Evolutionary conservation across 2,329 filamentous ascomycete species (phyloP), one percentile per base, ranked within the genome.

Genomic region (Fusarium secorum): DNA sequence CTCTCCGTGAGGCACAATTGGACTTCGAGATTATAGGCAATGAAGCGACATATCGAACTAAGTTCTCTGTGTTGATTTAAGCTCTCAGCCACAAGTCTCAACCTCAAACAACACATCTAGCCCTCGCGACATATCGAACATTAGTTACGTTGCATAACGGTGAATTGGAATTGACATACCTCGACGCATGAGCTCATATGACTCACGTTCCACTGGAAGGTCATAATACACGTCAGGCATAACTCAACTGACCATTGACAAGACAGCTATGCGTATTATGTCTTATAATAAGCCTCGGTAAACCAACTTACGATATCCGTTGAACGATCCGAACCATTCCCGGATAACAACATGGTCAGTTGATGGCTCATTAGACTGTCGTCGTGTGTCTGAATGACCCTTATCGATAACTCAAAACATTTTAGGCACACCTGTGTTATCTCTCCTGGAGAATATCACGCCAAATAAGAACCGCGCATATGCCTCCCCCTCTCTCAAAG

Each of bases 1-100:
- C 10, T 7, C 8, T n/a, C 2, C 7, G 0, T 5, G 4, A n/a
- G 18, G 11, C 7, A 4, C 2, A 18, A 18, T 32, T 18, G n/a
- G n/a, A 0, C 11, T 17, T 18, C 11, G 2, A 22, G 7, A 1
- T 3, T 17, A 3, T 0, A n/a, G 9, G 26, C 13, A 20, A 13
- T 26, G 17, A 20, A 45, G 24, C 11, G 11, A 20, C 5, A 26
- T 24, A 24, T 24, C 1, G 11, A 24, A 42, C 5, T 14, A 41
- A 41, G 14, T 13, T 9, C n/a, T 41, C 5, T 17, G 2, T 24
- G 2, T n/a, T 41, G 14, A 24, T 15, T 17, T 10, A 17, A 17
- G 4, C 14, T 10, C n/a, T 3, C n/a, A 15, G n/a, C 38, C n/a
- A 9, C 13, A 35, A 35, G 17, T 10, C 33, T 35, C 4, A 5